Base-by-base conservation (phyloP, 331 rosid species). In the Spiraea crenata region DNA sequence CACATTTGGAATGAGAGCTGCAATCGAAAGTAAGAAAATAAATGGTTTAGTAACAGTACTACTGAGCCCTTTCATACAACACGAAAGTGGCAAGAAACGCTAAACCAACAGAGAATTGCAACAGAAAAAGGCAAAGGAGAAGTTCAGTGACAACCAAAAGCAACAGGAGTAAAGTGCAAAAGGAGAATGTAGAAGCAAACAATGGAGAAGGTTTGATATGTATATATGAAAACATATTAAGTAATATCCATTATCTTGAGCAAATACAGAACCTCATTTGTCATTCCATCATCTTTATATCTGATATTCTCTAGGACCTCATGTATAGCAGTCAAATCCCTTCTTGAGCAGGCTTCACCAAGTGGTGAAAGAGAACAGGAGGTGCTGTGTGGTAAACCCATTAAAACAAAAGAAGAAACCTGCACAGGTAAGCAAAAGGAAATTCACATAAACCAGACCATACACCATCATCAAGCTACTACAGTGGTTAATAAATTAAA, bases 1-100 rank as follows among this genome's bases (percentile, higher is more conserved):
- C 92, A 91, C 88, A 91, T 85, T 71, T 91, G 96, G 80, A 91
- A 91, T 3, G 96, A 88, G 71, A 88, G 81, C 97, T 91, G 91
- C 77, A 75, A 17, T 35, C 20, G 7, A 71, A 72, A 31, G 54
- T 10, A 55, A 46, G 63, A 11, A n/a, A 46, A 45, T 25, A 79
- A 63, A 41, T 8, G 16, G 52, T 56, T 77, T 6, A 77, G 73
- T 61, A 20, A 31, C 59, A 72, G 35, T 31, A 51, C 48, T 25
- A 25, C 31, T 25, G 31, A 25, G 2, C 2, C 31, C 31, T 59
- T 67, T 44, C 46, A 56, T 19, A 5, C 19, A 47, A 17, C 34
- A 69, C 16, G 20, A 38, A 79, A 65, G 13, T 64, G 52, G 25
- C 54, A 9, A 25, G 50, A 35, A 67, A 78, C 62, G 31, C 31